phyloP scores from a whole-genome alignment of 768 basidiomycete genomes.

The Termitomyces sp. region DNA sequence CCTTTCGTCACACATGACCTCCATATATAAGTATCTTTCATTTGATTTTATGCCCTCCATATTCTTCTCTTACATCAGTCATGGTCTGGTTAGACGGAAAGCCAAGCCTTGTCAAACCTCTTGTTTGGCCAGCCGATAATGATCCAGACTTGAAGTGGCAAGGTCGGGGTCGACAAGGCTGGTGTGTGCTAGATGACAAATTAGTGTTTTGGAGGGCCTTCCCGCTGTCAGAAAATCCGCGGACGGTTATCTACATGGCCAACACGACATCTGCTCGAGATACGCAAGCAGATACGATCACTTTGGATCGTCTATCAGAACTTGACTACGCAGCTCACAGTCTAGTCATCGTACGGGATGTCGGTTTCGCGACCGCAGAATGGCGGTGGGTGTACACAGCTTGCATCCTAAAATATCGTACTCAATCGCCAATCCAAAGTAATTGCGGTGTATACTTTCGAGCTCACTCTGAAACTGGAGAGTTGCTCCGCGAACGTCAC shows the following conservation, averaged over 20 bases:
- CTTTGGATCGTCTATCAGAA: neutral
- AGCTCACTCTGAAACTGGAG: conserved; percentile 2
- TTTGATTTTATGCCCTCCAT: too few species aligned
- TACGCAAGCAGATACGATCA: neutral
- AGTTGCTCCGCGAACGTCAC: conserved; percentile 3
- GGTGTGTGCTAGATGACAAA: neutral
- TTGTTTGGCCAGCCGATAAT: neutral
- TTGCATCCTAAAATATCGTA: neutral
- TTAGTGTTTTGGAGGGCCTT: neutral
- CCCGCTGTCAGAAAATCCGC: neutral
- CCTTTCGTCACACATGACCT: too few species aligned
- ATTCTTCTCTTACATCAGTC: neutral
- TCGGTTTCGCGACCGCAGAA: neutral
- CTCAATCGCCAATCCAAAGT: neutral
- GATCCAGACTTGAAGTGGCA: neutral
- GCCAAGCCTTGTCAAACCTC: too few species aligned
- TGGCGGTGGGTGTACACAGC: neutral
- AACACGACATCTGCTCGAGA: neutral
- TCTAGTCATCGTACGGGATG: neutral
- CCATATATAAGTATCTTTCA: too few species aligned
- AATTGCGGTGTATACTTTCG: neutral
- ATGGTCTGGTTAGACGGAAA: conserved; percentile 6
- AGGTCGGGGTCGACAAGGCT: neutral
- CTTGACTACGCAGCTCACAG: neutral
- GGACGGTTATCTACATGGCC: neutral